Base-by-base conservation (phyloP, 169 alveolate genomes). In the Theileria parva region DNA sequence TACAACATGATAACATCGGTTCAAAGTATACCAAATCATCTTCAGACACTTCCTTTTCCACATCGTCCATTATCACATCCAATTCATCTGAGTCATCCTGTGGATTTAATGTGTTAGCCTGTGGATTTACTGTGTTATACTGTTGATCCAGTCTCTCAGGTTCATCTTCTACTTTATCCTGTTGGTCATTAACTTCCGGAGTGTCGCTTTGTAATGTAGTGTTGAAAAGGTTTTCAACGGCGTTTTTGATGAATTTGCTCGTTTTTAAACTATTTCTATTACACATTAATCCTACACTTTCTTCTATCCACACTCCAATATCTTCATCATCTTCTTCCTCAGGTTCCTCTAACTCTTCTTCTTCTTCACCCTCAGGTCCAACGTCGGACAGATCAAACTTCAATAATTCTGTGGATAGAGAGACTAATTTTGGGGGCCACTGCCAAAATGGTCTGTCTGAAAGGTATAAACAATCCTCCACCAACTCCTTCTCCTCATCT, bases 391-490 rank as follows among this genome's bases (percentile, higher is more conserved):
- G 50, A 19, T 32, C 57, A 21, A 19, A n/a, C 4, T n/a, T 2
- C 7, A 65, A 65, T 21, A 21, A 6, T 25, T 19, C 11, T 2
- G 39, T 2, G 1, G 73, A 11, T 0, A 70, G 78, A 9, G 9
- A 9, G 0, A 81, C 51, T 37, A 81, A 69, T 28, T 74, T 78
- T 30, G 2, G 2, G 17, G 86, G 87, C 90, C 90, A 84, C 59
- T 77, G 90, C 90, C 90, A 84, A 9, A 84, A 32, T 7, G 90
- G 90, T 27, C 86, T 48, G 37, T 39, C 44, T 23, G 75, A 64
- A 77, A 77, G 28, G 8, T 23, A 21, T 19, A 65, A 50, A 37
- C 77, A 66, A 27, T 81, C 79, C 39, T 23, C 63, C 2, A 71
- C 57, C 0, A 65, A 8, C 11, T 74, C 64, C 27, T 55, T 21